Base-by-base conservation (phyloP, 75 land plant species). In the Selaginella moellendorffii region DNA sequence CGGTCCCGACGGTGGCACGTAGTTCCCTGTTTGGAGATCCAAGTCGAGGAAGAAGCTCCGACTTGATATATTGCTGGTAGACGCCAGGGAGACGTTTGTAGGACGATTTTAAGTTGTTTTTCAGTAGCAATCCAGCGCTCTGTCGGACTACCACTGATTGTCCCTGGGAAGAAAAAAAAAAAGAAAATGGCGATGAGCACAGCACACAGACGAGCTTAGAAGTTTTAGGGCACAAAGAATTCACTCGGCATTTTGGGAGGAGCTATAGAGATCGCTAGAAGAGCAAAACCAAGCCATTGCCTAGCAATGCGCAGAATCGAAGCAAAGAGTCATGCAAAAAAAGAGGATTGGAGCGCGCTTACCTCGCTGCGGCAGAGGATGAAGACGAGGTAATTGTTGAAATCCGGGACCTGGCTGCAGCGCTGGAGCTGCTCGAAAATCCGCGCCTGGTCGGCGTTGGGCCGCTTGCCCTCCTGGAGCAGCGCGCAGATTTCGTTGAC, bases 321-420 rank as follows among this genome's bases (percentile, higher is more conserved):
- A n/a, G n/a, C n/a, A n/a, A n/a, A n/a, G n/a, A n/a, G n/a, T n/a
- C n/a, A n/a, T n/a, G n/a, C n/a, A n/a, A n/a, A n/a, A n/a, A n/a
- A n/a, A n/a, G n/a, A n/a, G n/a, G n/a, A n/a, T n/a, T n/a, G n/a
- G 28, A 28, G 27, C 26, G 27, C 20, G 20, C 19, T 0, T 51
- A 90, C 97, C 82, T 91, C 81, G n/a, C 79, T 86, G 2, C 81
- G 81, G 60, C 90, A 83, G 26, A 91, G 81, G 53, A 91, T 91
- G 73, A 88, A 91, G 29, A 69, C 84, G 10, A 91, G 79, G 68
- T 91, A 91, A 71, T 91, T 91, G 65, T 81, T 85, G 86, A 91
- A 91, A 68, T 91, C 97, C 19, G 97, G 95, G 62, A 91, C 71
- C 65, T 72, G 95, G 26, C 76, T 81, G 60, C 84, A 88, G 23